Percentiles rank a stretch among this genome's conserved stretches.
phyloP scores from a whole-genome alignment of 2,329 filamentous ascomycete genomes.

The Ascochyta viciae-villosae region DNA sequence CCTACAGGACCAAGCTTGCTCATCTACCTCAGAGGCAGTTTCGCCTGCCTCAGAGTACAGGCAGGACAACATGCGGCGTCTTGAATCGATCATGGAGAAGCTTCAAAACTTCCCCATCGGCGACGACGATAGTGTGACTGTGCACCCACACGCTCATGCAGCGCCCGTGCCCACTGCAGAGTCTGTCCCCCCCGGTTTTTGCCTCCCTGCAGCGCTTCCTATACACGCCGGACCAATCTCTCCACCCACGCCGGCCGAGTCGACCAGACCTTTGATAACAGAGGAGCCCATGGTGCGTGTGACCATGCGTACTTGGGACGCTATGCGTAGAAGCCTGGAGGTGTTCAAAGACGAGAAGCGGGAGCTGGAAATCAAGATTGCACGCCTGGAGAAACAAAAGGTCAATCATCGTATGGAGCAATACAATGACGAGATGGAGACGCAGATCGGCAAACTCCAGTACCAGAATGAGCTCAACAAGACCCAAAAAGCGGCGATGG shows the following conservation, averaged over 20 bases:
- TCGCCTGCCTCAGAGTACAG: neutral
- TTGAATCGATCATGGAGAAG: slow-evolving; percentile 5
- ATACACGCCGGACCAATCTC: neutral
- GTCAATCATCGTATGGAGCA: neutral
- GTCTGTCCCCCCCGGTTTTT: neutral
- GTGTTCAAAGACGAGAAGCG: slow-evolving; percentile 8
- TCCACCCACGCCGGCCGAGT: slow-evolving; percentile 15
- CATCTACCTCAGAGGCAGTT: neutral
- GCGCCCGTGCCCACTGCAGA: neutral
- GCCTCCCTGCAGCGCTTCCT: neutral
- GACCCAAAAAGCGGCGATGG: slow-evolving; percentile 27
- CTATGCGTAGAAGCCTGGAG: slow-evolving; percentile 4
- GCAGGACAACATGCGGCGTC: slow-evolving; percentile 1
- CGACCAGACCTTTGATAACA: neutral
- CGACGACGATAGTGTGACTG: neutral
- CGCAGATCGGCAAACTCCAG: slow-evolving; percentile 20
- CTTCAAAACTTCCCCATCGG: neutral
- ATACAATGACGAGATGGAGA: slow-evolving; percentile 1
- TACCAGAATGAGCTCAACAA: slow-evolving; percentile 29
- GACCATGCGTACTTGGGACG: slow-evolving; percentile 14
- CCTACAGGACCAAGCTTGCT: slow-evolving; percentile 7
- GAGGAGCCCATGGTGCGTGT: slow-evolving; percentile 12
- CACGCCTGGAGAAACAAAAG: neutral
- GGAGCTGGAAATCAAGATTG: slow-evolving; percentile 11
- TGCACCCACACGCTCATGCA: neutral